Evolutionary conservation across 352 stramenopile genomes (phyloP), one percentile per base, ranked within the genome.

Genomic region (Pythium coloratum): DNA sequence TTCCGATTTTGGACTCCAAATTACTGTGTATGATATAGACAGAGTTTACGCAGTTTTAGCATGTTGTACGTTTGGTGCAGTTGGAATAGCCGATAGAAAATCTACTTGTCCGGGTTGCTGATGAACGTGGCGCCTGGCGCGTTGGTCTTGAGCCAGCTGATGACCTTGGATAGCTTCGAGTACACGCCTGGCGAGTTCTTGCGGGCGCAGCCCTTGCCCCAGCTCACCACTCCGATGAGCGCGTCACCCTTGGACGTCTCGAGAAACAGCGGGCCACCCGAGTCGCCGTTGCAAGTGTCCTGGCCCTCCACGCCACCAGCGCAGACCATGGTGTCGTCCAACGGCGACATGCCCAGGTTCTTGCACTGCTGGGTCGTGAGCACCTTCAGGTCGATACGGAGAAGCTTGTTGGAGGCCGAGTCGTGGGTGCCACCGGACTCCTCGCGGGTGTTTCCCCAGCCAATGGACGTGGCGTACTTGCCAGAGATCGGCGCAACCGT

Each of bases 251-350:
- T 44, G n/a, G 69, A 60, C 8, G 34, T 66, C 40, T 59, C 38
- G 14, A 69, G 32, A 14, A 66, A 60, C 9, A 77, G 55, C 36
- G 70, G 66, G 6, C 70, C 70, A 44, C 70, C 70, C 34, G 66
- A 74, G 70, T 77, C 70, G 33, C 70, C 70, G 14, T 71, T 44
- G 70, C 70, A 77, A 16, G 66, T 32, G 51, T 70, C 70, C 44
- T 71, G 20, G 59, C 50, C 51, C 34, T 55, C 34, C 12, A 59
- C 34, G 20, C 64, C 58, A 18, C 60, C 66, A n/a, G 66, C 66
- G 13, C 65, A 71, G 38, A 66, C 34, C 57, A 71, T 69, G 53
- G 54, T 57, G 44, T 57, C 42, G 50, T 71, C 34, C 34, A 38
- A 12, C 34, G 34, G 34, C 34, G 34, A 38, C 7, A 38, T 38